phyloP scores from a whole-genome alignment of 1,284 basidiomycete species.

The Cerioporus squamosus region DNA sequence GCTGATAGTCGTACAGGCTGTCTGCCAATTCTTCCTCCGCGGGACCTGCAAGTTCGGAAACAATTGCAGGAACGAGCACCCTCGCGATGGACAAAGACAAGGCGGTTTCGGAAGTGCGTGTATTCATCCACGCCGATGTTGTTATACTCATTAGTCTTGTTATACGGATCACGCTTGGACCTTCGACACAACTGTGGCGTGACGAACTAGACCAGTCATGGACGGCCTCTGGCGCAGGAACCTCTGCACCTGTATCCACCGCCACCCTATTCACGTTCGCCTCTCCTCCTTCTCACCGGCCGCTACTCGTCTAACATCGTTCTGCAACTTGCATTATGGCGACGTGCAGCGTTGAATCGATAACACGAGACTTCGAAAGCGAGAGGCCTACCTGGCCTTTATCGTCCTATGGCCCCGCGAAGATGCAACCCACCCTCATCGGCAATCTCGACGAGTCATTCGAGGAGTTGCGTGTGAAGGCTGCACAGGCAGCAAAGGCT shows the following conservation, averaged over 20 bases:
- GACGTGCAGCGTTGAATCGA: constrained; percentile 56
- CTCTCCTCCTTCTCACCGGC: constrained; percentile 16
- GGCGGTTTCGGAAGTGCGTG: constrained; percentile 42
- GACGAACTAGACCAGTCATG: constrained; percentile 47
- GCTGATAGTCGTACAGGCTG: constrained; percentile 29
- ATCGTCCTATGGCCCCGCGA: constrained; percentile 80
- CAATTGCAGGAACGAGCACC: constrained; percentile 73
- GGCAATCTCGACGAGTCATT: constrained; percentile 73
- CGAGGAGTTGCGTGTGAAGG: constrained; percentile 82
- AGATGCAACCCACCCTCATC: constrained; percentile 75
- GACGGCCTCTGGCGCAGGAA: constrained; percentile 32
- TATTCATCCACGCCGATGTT: constrained; percentile 33
- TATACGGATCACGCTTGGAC: too few relatives aligned
- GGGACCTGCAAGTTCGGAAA: constrained; percentile 74
- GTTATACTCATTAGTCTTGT: not conserved
- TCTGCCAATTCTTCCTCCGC: constrained; percentile 69
- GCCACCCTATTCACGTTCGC: constrained; percentile 48
- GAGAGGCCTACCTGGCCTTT: constrained; percentile 87
- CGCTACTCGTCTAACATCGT: constrained; percentile 9
- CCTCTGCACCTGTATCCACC: constrained; percentile 21
- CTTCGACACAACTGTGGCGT: not conserved
- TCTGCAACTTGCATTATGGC: constrained; percentile 16
- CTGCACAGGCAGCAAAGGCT: constrained; percentile 58
- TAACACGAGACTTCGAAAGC: constrained; percentile 63
- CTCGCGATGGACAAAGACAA: constrained; percentile 39